These are phyloP conservation scores for Aspergillus sp. DNA, from an alignment of 2,329 filamentous ascomycete species.

Conservation along the genomic window DNA sequence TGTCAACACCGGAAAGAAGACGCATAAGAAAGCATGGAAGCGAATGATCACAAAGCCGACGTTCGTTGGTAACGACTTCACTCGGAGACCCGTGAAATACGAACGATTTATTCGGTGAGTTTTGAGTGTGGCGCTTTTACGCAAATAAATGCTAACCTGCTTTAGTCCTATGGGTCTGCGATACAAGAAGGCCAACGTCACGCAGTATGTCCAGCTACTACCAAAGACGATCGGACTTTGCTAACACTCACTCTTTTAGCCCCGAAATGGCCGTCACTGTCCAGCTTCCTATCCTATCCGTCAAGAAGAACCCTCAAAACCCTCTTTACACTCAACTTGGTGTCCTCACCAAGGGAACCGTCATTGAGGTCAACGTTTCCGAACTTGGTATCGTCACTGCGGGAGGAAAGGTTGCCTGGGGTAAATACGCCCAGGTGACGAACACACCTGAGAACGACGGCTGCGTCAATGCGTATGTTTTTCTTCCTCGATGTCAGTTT, in stretches of 20 bases:
- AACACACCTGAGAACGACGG: slow-evolving; percentile 59
- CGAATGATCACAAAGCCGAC: slow-evolving; percentile 73
- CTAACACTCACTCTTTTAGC: slow-evolving; percentile 21
- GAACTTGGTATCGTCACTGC: slow-evolving; percentile 90
- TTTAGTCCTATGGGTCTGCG: slow-evolving; percentile 67
- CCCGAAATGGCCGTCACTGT: slow-evolving; percentile 84
- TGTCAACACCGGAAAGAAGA: slow-evolving; percentile 94
- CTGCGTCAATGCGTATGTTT: slow-evolving; percentile 56
- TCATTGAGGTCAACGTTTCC: slow-evolving; percentile 88
- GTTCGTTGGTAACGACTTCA: slow-evolving; percentile 91
- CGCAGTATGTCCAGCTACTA: slow-evolving; percentile 35
- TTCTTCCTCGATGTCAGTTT: background rate
- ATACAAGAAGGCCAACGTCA: slow-evolving; percentile 76
- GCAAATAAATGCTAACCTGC: background rate
- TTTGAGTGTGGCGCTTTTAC: background rate
- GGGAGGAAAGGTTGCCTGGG: slow-evolving; percentile 91
- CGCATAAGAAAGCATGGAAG: slow-evolving; percentile 73
- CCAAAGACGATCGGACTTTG: background rate
- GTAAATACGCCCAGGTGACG: slow-evolving; percentile 72
- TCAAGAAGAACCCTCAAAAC: slow-evolving; percentile 85
- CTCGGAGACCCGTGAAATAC: slow-evolving; percentile 77
- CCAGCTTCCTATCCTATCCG: slow-evolving; percentile 74
- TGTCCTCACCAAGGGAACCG: slow-evolving; percentile 80
- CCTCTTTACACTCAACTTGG: slow-evolving; percentile 91
- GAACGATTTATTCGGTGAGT: slow-evolving; percentile 63